Evolutionary conservation across 768 basidiomycete species (phyloP).

Genomic region (Auricularia cornea): DNA sequence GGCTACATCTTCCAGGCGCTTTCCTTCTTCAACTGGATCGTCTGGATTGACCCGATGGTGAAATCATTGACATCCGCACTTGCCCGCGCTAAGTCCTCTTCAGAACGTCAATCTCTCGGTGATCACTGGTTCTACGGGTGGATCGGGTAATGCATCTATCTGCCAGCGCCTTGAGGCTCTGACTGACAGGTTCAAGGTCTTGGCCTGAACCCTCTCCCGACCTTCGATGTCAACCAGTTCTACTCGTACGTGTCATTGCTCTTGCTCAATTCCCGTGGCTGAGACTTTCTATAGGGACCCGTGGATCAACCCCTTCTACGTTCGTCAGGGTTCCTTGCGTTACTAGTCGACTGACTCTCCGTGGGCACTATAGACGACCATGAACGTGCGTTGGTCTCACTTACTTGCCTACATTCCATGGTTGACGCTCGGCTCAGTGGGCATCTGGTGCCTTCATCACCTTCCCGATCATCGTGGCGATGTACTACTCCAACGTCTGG

Average conservation of each 20-base stretch:
- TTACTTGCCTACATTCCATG: no score
- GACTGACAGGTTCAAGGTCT: no score
- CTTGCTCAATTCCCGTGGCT: background rate
- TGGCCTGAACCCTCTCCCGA: conserved; percentile 28
- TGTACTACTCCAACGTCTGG: conserved; percentile 31
- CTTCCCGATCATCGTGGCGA: conserved; percentile 15
- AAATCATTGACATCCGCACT: conserved; percentile 22
- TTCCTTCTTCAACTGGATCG: conserved; percentile 14
- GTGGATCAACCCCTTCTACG: conserved; percentile 1
- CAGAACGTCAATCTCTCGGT: conserved; percentile 23
- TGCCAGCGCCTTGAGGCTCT: no score
- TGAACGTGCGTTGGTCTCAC: background rate
- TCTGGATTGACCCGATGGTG: conserved; percentile 13
- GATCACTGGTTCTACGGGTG: conserved; percentile 13
- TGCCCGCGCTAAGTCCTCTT: conserved; percentile 32
- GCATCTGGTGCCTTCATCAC: conserved; percentile 2
- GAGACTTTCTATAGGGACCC: background rate
- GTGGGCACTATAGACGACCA: background rate
- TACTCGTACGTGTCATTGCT: background rate
- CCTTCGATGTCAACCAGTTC: conserved; percentile 31
- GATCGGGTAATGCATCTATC: conserved; percentile 18
- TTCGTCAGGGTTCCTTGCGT: conserved; percentile 11
- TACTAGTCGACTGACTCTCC: background rate
- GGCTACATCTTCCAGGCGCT: conserved; percentile 16
- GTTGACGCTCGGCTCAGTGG: background rate